Evolutionary conservation across 2,329 filamentous ascomycete species (phyloP).

Genomic region (Aaosphaeria pasadenensis): DNA sequence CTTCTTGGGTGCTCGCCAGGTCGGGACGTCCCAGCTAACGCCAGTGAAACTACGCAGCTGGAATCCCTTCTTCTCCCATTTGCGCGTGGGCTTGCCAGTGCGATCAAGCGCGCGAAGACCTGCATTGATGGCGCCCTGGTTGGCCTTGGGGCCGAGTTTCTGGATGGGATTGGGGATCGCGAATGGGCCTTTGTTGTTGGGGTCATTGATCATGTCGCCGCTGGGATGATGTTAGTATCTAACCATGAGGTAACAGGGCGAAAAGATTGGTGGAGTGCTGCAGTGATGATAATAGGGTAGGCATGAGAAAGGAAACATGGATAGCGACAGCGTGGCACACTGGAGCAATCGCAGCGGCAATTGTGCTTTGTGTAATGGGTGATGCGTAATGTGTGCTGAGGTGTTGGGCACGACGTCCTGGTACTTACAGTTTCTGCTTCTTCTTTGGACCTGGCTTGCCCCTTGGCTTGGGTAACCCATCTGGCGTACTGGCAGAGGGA

Average conservation of each 20-base stretch:
- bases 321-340: too few species aligned
- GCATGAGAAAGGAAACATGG: conserved; percentile 25
- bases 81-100: conserved; percentile 85
- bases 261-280: not conserved
- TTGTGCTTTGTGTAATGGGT: too few species aligned
- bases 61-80: conserved; percentile 82
- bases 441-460: conserved; percentile 96
- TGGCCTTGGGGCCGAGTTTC: conserved; percentile 93
- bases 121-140: conserved; percentile 96
- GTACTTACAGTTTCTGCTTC: conserved; percentile 84
- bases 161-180: conserved; percentile 53
- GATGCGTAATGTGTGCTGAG: not conserved
- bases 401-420: not conserved
- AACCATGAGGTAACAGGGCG: not conserved
- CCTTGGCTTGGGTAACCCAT: conserved; percentile 64
- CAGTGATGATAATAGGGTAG: not conserved
- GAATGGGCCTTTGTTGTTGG: conserved; percentile 40
- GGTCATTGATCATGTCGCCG: conserved; percentile 52
- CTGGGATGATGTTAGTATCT: conserved; percentile 21
- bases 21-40: conserved; percentile 73
- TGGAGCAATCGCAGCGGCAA: too few species aligned
- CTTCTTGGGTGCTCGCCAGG: conserved; percentile 75
- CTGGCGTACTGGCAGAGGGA: conserved; percentile 49
- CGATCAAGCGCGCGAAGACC: conserved; percentile 91
- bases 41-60: conserved; percentile 91